Conservation (phyloP, 108 stramenopile genomes). For the Ochromonas danica region DNA sequence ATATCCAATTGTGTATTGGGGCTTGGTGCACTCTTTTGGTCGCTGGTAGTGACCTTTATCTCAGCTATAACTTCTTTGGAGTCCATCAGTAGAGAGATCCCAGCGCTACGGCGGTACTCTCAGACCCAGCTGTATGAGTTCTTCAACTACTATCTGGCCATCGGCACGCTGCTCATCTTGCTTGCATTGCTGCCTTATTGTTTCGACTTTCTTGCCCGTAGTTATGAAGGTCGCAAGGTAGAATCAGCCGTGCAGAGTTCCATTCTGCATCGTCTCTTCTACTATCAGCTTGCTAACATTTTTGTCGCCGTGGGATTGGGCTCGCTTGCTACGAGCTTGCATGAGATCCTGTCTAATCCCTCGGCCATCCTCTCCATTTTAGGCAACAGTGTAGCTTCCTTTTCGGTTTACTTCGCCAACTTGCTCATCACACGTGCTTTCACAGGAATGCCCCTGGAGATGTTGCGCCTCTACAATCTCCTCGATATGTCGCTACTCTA, state of each 20-base stretch:
- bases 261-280: slow-evolving; percentile 78
- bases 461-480: neutral
- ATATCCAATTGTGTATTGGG: neutral
- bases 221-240: slow-evolving; percentile 73
- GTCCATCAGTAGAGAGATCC: neutral
- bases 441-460: slow-evolving; percentile 28
- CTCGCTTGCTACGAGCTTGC: slow-evolving; percentile 66
- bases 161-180: slow-evolving; percentile 69
- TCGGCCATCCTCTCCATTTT: slow-evolving; percentile 66
- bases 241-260: slow-evolving; percentile 71
- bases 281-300: slow-evolving; percentile 79
- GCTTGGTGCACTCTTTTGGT: slow-evolving; percentile 29
- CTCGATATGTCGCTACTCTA: neutral
- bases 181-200: slow-evolving; percentile 71
- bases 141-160: slow-evolving; percentile 84
- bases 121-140: neutral
- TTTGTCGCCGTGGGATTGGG: slow-evolving; percentile 83
- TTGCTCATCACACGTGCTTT: neutral
- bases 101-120: slow-evolving; percentile 6
- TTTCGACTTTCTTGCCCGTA: slow-evolving; percentile 69
- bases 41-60: slow-evolving; percentile 23
- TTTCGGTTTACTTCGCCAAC: slow-evolving; percentile 41
- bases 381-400: slow-evolving; percentile 67
- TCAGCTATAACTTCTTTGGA: slow-evolving; percentile 11
- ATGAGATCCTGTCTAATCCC: slow-evolving; percentile 75